phyloP scores from a whole-genome alignment of 163 green algal species.

The Chlorella variabilis region DNA sequence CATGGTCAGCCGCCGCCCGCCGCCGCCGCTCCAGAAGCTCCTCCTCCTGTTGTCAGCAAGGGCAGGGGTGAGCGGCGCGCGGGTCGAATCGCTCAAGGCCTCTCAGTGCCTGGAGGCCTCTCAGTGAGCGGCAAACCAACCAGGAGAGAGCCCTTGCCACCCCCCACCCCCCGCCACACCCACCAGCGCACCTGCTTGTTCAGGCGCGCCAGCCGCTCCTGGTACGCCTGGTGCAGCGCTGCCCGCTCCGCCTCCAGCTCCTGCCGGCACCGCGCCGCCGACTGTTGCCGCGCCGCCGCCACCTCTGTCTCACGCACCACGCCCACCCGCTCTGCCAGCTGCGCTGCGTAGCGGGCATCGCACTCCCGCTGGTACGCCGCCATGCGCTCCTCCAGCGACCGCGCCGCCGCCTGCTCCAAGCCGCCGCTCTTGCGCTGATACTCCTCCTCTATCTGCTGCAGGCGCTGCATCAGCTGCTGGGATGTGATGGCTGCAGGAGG shows the following conservation, averaged over 20 bases:
- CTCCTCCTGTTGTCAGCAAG: too few relatives aligned
- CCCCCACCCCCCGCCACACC: too few relatives aligned
- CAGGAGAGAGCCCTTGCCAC: too few relatives aligned
- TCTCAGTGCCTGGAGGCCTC: too few relatives aligned
- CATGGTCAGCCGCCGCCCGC: neutral
- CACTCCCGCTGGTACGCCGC: conserved; percentile 13
- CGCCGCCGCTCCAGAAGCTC: conserved; percentile 22
- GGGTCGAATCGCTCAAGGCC: too few relatives aligned
- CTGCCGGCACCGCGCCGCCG: neutral
- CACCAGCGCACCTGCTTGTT: conserved; percentile 1
- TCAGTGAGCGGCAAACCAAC: too few relatives aligned
- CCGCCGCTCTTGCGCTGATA: neutral
- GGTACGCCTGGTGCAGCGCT: neutral
- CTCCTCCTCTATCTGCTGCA: conserved; percentile 31
- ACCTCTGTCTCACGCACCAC: conserved; percentile 20
- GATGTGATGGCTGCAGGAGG: neutral
- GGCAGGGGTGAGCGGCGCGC: too few relatives aligned
- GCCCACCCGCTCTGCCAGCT: conserved; percentile 7
- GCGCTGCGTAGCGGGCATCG: conserved; percentile 9
- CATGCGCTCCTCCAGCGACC: conserved; percentile 27
- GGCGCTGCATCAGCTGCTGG: conserved; percentile 1
- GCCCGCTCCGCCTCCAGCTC: conserved; percentile 12
- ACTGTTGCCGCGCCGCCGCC: conserved; percentile 1
- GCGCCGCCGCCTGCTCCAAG: neutral
- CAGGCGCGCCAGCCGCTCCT: conserved; percentile 24